Conservation (phyloP, 345 rosid genomes). For the Angophora floribunda region DNA sequence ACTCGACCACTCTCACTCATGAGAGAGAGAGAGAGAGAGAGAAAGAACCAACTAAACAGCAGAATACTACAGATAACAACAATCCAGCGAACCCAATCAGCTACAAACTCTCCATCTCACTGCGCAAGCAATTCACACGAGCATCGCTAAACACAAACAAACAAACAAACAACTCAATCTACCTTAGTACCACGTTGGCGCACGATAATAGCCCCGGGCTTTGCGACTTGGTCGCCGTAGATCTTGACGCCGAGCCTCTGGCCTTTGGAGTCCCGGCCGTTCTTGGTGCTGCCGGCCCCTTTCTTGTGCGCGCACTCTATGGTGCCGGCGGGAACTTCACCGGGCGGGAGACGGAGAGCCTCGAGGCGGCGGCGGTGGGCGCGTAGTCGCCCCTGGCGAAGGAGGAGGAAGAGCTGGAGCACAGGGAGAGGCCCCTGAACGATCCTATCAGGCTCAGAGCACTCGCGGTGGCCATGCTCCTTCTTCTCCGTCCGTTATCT, state of each 20-base stretch:
- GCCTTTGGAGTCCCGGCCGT: constrained; percentile 92
- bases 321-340: constrained; percentile 44
- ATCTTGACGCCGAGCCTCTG: constrained; percentile 92
- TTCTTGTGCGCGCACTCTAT: constrained; percentile 92
- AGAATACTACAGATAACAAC: neutral
- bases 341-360: constrained; percentile 26
- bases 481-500: neutral
- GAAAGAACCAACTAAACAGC: neutral
- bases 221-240: constrained; percentile 82
- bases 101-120: neutral
- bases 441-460: constrained; percentile 45
- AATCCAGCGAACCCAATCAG: neutral
- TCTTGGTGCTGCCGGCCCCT: constrained; percentile 99
- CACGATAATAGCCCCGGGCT: constrained; percentile 87
- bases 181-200: constrained; percentile 99
- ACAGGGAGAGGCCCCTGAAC: constrained; percentile 54
- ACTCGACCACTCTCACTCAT: neutral
- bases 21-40: neutral
- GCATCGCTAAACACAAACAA: neutral
- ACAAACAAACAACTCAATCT: neutral
- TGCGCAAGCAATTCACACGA: neutral
- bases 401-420: constrained; percentile 43
- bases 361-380: constrained; percentile 5
- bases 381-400: constrained; percentile 40
- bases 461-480: neutral